Evolutionary conservation across 2,329 filamentous ascomycete species (phyloP).

Genomic region (Colletotrichum zoysiae): DNA sequence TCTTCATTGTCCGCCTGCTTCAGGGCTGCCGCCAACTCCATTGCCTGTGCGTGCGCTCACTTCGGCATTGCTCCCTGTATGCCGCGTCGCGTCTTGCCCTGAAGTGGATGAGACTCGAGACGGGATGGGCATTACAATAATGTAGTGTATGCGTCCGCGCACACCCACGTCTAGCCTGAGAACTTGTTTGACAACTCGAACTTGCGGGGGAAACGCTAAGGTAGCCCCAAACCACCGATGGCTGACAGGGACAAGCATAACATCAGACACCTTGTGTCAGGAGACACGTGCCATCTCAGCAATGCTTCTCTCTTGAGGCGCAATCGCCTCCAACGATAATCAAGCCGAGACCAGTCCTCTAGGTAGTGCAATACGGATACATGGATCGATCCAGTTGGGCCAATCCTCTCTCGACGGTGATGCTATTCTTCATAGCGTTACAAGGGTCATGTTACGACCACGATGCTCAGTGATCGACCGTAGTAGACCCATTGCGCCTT

Average conservation of each 20-base stretch:
- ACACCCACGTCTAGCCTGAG: slow-evolving; percentile 23
- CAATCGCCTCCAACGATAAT: background rate
- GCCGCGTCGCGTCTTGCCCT: slow-evolving; percentile 14
- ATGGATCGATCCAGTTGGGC: background rate
- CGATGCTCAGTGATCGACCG: background rate
- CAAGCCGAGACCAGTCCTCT: slow-evolving; percentile 1
- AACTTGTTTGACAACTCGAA: slow-evolving; percentile 40
- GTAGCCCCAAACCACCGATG: slow-evolving; percentile 22
- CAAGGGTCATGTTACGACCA: background rate
- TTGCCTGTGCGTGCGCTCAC: slow-evolving; percentile 10
- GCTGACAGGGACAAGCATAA: slow-evolving; percentile 40
- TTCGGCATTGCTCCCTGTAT: background rate
- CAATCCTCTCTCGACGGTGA: background rate
- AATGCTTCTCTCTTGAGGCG: slow-evolving; percentile 14
- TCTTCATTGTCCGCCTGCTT: background rate
- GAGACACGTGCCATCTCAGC: slow-evolving; percentile 28
- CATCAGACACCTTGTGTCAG: slow-evolving; percentile 33
- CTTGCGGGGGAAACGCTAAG: slow-evolving; percentile 42
- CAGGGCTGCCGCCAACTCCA: background rate
- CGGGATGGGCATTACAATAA: background rate
- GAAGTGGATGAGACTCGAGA: slow-evolving; percentile 19
- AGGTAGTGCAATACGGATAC: background rate
- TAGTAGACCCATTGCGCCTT: background rate
- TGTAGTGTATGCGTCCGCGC: slow-evolving; percentile 14
- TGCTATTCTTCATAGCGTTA: background rate